Evolutionary conservation across 2,329 filamentous ascomycete species (phyloP).

Genomic region (Cladosporium colombiae): DNA sequence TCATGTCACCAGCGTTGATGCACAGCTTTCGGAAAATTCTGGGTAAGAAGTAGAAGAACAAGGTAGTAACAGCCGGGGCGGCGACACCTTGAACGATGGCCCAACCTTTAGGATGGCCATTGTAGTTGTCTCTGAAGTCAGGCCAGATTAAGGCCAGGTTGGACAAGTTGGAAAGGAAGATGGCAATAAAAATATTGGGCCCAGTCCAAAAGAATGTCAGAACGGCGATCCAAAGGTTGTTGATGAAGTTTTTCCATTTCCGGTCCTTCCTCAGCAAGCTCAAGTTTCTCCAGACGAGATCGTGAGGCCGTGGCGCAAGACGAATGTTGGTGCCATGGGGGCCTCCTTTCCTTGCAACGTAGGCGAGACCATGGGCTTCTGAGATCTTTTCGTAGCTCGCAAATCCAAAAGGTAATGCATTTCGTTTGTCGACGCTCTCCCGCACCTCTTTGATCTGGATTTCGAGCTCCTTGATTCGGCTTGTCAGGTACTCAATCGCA

Average conservation of each 20-base stretch:
- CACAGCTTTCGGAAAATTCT: slow-evolving; percentile 88
- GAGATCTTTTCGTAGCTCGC: slow-evolving; percentile 88
- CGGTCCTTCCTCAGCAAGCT: slow-evolving; percentile 68
- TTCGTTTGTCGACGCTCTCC: slow-evolving; percentile 78
- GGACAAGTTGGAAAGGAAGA: slow-evolving; percentile 83
- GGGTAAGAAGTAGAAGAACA: slow-evolving; percentile 84
- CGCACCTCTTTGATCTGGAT: slow-evolving; percentile 81
- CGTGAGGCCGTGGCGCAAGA: slow-evolving; percentile 82
- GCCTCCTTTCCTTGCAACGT: slow-evolving; percentile 75
- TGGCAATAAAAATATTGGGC: slow-evolving; percentile 90
- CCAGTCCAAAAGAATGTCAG: slow-evolving; percentile 85
- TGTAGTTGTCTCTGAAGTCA: slow-evolving; percentile 67
- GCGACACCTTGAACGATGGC: slow-evolving; percentile 88
- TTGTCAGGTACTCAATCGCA: slow-evolving; percentile 88
- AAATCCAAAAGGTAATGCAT: slow-evolving; percentile 89
- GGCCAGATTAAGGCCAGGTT: slow-evolving; percentile 82
- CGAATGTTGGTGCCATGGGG: slow-evolving; percentile 74
- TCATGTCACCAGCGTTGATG: slow-evolving; percentile 80
- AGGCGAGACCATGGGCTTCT: slow-evolving; percentile 86
- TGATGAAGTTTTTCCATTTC: slow-evolving; percentile 72
- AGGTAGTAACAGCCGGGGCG: slow-evolving; percentile 81
- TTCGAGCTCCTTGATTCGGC: slow-evolving; percentile 80
- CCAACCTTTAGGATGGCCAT: slow-evolving; percentile 68
- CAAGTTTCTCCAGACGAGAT: slow-evolving; percentile 96
- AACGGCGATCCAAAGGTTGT: slow-evolving; percentile 78